These are phyloP conservation scores for Solanum tarapatanum DNA, from an alignment of 257 asterid species.

Conservation along the genomic window DNA sequence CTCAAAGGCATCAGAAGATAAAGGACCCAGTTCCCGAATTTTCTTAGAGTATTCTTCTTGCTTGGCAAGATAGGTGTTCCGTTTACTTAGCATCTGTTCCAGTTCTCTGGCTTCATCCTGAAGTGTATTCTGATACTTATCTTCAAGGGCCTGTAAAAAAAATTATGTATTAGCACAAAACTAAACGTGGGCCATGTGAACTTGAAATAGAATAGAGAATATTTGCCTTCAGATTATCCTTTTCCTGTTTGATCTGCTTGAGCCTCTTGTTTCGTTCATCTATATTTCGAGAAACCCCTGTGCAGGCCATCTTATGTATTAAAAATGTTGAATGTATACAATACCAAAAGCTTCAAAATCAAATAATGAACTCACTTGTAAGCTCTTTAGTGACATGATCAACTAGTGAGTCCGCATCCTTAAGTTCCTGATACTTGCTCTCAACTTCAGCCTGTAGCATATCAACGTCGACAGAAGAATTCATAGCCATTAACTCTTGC, in stretches of 20 bases:
- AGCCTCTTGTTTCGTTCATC: slow-evolving; percentile 43
- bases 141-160: slow-evolving; percentile 57
- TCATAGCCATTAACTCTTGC: slow-evolving; percentile 84
- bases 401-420: slow-evolving; percentile 47
- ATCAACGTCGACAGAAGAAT: slow-evolving; percentile 59
- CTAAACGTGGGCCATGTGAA: slow-evolving; percentile 3
- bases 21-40: slow-evolving; percentile 93
- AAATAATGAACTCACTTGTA: slow-evolving; percentile 37
- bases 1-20: slow-evolving; percentile 96
- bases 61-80: slow-evolving; percentile 63
- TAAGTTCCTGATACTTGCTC: slow-evolving; percentile 66
- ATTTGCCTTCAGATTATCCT: slow-evolving; percentile 63
- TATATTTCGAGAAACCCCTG: slow-evolving; percentile 60
- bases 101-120: slow-evolving; percentile 91
- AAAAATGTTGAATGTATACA: not conserved
- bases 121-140: slow-evolving; percentile 57
- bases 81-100: slow-evolving; percentile 73
- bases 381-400: slow-evolving; percentile 57
- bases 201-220: slow-evolving; percentile 2
- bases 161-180: not conserved
- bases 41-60: slow-evolving; percentile 94
- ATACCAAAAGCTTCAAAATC: slow-evolving; percentile 2
- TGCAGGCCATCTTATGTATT: not conserved
- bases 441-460: slow-evolving; percentile 67
- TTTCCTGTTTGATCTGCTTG: slow-evolving; percentile 61